Base-by-base conservation (phyloP, 441 rosid species). In the Euphorbia celastroides region DNA sequence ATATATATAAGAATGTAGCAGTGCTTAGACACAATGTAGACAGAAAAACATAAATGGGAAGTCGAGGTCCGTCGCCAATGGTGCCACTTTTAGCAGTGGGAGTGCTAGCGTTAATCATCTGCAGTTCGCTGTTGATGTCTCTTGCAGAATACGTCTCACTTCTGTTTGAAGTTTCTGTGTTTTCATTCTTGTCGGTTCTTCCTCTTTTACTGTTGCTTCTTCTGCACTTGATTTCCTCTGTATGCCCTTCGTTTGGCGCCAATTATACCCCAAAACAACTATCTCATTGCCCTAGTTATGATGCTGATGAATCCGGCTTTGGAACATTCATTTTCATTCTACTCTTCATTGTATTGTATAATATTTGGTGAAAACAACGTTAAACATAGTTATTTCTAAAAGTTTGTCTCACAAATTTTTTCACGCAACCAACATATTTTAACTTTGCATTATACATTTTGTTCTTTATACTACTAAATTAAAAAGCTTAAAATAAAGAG, bases 61-160 rank as follows among this genome's bases (percentile, higher is more conserved):
- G 56, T 1, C 67, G 62, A 55, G 82, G 84, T 41, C 86, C 86
- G 6, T 82, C 86, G 8, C 85, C 87, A 28, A 3, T 81, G 25
- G 82, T 81, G 0, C 89, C 86, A 3, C 72, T 48, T 41, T 64
- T 81, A 9, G 64, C 81, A 62, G 86, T 80, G 60, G 89, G 83
- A 41, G 72, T 61, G 9, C 27, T 78, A 17, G 83, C 85, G 11
- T 25, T 74, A 72, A 6, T 79, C 54, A 52, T 82, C 51, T 62
- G 71, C 16, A 75, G 78, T 63, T 79, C 80, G 6, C 63, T 64
- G 48, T 6, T 82, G 19, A 31, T 70, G 58, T 61, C 79, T 8
- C 3, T 71, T 0, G 2, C 69, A 56, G 82, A 70, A 25, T 46
- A 16, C 42, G 58, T 75, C 7, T 8, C 59, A 51, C 72, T 69